Evolutionary conservation across 2,329 filamentous ascomycete genomes (phyloP).

Genomic region (Colletotrichum camelliae): DNA sequence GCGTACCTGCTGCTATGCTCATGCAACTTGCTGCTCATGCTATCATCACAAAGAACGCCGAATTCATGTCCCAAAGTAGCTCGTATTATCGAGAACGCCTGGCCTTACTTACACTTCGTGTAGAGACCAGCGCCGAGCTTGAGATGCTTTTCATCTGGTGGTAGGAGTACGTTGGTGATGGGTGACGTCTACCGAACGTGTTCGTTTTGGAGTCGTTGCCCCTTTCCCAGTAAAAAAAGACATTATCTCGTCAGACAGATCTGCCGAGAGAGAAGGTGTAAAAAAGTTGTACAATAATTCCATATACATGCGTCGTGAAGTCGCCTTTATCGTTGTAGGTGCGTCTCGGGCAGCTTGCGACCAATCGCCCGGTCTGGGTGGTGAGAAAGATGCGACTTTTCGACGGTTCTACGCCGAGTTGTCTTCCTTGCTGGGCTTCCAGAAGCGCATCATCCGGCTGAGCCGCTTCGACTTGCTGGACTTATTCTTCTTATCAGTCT

Average conservation of each 20-base stretch:
- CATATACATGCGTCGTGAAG: slow-evolving; percentile 40
- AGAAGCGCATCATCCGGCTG: slow-evolving; percentile 80
- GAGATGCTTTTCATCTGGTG: slow-evolving; percentile 2
- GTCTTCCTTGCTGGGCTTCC: slow-evolving; percentile 64
- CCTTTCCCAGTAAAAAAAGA: background rate
- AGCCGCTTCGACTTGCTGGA: slow-evolving; percentile 71
- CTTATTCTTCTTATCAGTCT: slow-evolving; percentile 63
- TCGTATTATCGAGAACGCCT: background rate
- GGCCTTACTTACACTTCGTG: background rate
- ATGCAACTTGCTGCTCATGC: slow-evolving; percentile 43
- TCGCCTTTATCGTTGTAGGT: slow-evolving; percentile 16
- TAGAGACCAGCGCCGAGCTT: background rate
- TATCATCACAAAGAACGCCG: slow-evolving; percentile 37
- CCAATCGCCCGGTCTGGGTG: background rate
- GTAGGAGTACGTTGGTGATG: background rate
- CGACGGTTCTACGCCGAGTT: slow-evolving; percentile 26
- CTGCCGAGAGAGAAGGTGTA: slow-evolving; percentile 17
- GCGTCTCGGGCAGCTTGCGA: background rate
- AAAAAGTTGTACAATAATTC: slow-evolving; percentile 41
- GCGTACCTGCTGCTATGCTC: slow-evolving; percentile 26
- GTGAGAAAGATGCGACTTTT: background rate
- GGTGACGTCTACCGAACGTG: background rate
- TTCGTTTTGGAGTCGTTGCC: background rate
- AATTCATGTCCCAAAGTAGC: slow-evolving; percentile 23
- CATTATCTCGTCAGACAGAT: background rate